Evolutionary conservation across 2,329 filamentous ascomycete species (phyloP), one percentile per base, ranked within the genome.

Genomic region (Penicillium digitatum): DNA sequence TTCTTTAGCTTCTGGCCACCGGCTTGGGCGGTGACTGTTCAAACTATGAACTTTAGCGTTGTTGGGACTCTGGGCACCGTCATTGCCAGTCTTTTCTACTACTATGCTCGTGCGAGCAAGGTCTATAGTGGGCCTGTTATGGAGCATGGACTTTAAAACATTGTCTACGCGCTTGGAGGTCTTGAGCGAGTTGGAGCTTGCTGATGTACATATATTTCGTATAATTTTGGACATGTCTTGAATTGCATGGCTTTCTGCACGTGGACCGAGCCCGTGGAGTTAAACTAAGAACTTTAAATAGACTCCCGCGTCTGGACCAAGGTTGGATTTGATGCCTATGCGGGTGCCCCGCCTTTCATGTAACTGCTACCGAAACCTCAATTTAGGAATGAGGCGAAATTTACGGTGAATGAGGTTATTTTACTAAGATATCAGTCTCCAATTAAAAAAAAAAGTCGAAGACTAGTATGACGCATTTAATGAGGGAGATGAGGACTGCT

Each of bases 1-100:
- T 70, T 81, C 54, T 79, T 81, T 60, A 71, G 72, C 43, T 80
- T 80, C 57, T 82, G 80, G 65, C 81, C 81, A 0, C 62, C 58
- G 0, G 26, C 61, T 3, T 66, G 73, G 34, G 58, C 67, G 1
- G 73, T 78, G 1, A 73, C 67, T 2, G 62, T 71, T 1, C 61
- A 61, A 14, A 74, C 71, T 2, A 81, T 81, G 72, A 82, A 83
- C 63, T 82, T 60, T 11, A 66, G 63, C 40, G 63, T 73, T 14
- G 69, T 79, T 20, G 74, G 80, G 35, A 78, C 78, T 20, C 57
- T 66, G 24, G 70, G 70, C 2, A 70, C 71, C 11, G 68, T 78
- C 53, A 31, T 75, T 7, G 71, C 79, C 54, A 70, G 73, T 2
- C 57, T 72, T 5, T 50, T 72, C 2, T 80, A 79, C 47, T 76